Conservation (phyloP, 202 grass and related monocot genomes). For the Panicum virgatum region DNA sequence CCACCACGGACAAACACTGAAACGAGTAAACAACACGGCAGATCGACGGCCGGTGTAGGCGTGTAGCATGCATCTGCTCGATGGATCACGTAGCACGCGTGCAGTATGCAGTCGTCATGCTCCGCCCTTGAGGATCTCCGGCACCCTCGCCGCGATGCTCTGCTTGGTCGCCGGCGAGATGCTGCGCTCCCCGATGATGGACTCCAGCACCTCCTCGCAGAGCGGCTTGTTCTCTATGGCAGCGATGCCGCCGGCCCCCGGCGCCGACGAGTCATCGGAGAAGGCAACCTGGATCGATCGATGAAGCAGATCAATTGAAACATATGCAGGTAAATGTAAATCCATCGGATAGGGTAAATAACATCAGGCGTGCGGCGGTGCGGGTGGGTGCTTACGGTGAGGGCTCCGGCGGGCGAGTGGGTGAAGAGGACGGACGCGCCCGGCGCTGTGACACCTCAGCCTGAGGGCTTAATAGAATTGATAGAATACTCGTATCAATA, state of each 20-base stretch:
- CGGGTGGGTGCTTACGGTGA: constrained; percentile 42
- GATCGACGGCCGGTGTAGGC: not conserved
- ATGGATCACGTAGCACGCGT: not conserved
- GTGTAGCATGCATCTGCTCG: not conserved
- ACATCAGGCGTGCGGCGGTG: too few relatives aligned
- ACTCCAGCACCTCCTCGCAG: constrained; percentile 62
- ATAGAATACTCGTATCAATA: too few relatives aligned
- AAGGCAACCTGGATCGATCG: constrained; percentile 56
- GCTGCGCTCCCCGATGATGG: constrained; percentile 77
- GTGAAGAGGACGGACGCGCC: constrained; percentile 88
- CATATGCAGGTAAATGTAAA: not conserved
- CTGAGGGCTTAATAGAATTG: too few relatives aligned
- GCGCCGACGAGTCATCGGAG: constrained; percentile 51
- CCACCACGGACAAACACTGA: not conserved
- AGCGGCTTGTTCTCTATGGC: constrained; percentile 65
- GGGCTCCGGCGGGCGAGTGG: constrained; percentile 49
- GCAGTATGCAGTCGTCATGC: not conserved
- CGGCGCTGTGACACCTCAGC: too few relatives aligned
- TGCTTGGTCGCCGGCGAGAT: constrained; percentile 70
- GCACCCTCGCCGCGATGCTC: constrained; percentile 58
- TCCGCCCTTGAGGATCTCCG: constrained; percentile 49
- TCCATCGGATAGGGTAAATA: not conserved
- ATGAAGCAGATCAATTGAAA: not conserved
- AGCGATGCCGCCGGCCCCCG: constrained; percentile 15
- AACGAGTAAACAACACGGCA: not conserved